These are phyloP conservation scores for Alternaria solani DNA, from an alignment of 2,329 filamentous ascomycete species.

Conservation along the genomic window DNA sequence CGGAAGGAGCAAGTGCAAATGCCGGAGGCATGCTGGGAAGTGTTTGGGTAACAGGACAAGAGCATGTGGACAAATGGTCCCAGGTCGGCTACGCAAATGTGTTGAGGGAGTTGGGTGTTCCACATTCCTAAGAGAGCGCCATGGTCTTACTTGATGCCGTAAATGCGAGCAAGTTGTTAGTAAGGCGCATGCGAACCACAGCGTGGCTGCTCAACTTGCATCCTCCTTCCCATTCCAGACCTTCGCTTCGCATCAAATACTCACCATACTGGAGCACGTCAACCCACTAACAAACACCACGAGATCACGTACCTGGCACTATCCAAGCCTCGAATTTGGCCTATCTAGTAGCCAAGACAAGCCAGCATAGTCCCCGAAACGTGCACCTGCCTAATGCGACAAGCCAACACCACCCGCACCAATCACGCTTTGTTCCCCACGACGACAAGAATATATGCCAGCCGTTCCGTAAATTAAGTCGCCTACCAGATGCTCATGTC, in stretches of 20 bases:
- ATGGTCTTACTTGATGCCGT: not conserved
- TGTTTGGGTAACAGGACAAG: constrained; percentile 49
- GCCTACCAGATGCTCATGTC: constrained; percentile 28
- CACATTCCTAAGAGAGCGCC: not conserved
- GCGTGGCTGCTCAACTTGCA: not conserved
- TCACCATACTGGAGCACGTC: constrained; percentile 21
- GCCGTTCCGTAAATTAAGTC: constrained; percentile 37
- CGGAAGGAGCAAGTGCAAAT: constrained; percentile 54
- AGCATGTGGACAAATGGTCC: constrained; percentile 51
- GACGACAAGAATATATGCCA: constrained; percentile 25
- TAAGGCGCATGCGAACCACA: not conserved
- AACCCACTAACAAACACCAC: constrained; percentile 19
- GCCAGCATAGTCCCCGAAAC: constrained; percentile 11
- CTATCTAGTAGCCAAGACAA: constrained; percentile 18
- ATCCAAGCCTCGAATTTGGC: constrained; percentile 20
- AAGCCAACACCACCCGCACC: constrained; percentile 20
- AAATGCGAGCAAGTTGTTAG: not conserved
- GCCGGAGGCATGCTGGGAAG: constrained; percentile 59
- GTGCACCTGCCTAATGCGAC: constrained; percentile 15
- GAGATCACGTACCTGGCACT: constrained; percentile 16
- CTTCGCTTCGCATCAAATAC: constrained; percentile 21
- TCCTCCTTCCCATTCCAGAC: constrained; percentile 31
- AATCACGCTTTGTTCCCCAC: constrained; percentile 22
- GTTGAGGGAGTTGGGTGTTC: constrained; percentile 49
- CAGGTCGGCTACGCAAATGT: constrained; percentile 48